phyloP scores from a whole-genome alignment of 2,329 filamentous ascomycete species.

The Colletotrichum theobromicola region DNA sequence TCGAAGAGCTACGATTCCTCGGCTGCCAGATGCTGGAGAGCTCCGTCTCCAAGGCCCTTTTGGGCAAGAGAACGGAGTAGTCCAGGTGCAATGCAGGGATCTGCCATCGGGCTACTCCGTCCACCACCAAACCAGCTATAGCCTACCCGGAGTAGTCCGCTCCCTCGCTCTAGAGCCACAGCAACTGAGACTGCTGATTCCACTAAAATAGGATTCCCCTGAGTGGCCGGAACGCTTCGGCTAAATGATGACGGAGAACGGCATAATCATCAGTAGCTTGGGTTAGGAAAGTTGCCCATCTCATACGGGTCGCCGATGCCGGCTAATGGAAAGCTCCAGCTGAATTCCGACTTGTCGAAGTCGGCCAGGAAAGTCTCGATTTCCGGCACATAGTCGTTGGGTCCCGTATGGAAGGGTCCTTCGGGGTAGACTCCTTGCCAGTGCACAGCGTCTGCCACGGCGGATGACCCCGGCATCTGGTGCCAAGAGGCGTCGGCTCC shows the following conservation, averaged over 20 bases:
- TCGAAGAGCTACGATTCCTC: neutral
- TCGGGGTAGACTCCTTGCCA: conserved; percentile 9
- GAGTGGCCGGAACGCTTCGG: neutral
- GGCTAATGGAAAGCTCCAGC: conserved; percentile 17
- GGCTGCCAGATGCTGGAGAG: neutral
- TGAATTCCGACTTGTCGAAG: conserved; percentile 19
- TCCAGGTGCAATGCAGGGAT: neutral
- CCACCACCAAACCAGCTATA: neutral
- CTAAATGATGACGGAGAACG: neutral
- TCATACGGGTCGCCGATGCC: neutral
- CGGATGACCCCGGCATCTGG: neutral
- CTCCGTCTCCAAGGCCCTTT: neutral
- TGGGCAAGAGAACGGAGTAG: neutral
- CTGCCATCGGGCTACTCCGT: neutral
- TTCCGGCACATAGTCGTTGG: conserved; percentile 6
- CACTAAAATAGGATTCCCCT: neutral
- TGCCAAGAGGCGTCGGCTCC: conserved; percentile 3
- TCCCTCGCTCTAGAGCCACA: no score
- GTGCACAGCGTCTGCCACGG: neutral
- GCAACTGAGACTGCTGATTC: neutral
- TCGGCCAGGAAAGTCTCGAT: conserved; percentile 19
- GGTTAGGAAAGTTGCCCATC: neutral
- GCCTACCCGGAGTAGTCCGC: neutral
- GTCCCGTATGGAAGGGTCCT: neutral
- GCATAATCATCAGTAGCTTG: neutral